Percentiles rank a stretch among this genome's conserved stretches.
Evolutionary conservation across 1,139 yeast species (phyloP).

Genomic region (Hansenula anomala): DNA sequence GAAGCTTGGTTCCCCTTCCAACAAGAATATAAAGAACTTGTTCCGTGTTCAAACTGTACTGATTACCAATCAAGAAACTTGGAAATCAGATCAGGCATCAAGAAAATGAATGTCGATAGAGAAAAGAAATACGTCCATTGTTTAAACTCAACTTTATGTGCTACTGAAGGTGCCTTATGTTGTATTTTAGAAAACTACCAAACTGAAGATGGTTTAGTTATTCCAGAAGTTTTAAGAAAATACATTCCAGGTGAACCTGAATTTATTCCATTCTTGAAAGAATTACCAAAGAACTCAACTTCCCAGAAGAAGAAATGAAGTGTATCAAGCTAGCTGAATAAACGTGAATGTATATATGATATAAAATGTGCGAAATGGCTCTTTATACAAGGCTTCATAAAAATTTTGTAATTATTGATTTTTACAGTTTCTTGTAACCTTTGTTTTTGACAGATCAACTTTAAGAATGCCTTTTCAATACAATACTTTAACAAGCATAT

Average conservation of each 20-base stretch:
- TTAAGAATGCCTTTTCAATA: too few relatives aligned
- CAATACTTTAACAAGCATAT: too few relatives aligned
- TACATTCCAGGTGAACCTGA: conserved; percentile 99
- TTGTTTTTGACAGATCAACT: too few relatives aligned
- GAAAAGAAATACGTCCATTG: conserved; percentile 99
- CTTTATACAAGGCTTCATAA: too few relatives aligned
- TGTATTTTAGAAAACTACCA: conserved; percentile 97
- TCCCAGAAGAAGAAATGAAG: conserved; percentile 63
- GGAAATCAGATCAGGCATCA: conserved; percentile 98
- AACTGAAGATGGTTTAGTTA: conserved; percentile 87
- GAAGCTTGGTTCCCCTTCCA: conserved; percentile 99
- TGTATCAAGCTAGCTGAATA: too few relatives aligned
- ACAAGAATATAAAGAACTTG: conserved; percentile 96
- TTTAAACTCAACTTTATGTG: conserved; percentile 94
- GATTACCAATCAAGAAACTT: conserved; percentile 98
- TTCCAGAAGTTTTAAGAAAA: conserved; percentile 93
- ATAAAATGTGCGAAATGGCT: too few relatives aligned
- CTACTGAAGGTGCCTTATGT: conserved; percentile 97
- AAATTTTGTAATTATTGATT: too few relatives aligned
- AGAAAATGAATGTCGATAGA: conserved; percentile 89
- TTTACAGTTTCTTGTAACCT: too few relatives aligned
- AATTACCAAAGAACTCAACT: conserved; percentile 90
- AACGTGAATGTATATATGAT: too few relatives aligned
- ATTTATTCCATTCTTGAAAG: conserved; percentile 85
- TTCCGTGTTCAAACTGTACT: conserved; percentile 97